A percentile compares a stretch with the other conserved stretches of the same genome.
Conservation (phyloP, 2,329 filamentous ascomycete genomes). For the Ascocoryne sarcoides region DNA sequence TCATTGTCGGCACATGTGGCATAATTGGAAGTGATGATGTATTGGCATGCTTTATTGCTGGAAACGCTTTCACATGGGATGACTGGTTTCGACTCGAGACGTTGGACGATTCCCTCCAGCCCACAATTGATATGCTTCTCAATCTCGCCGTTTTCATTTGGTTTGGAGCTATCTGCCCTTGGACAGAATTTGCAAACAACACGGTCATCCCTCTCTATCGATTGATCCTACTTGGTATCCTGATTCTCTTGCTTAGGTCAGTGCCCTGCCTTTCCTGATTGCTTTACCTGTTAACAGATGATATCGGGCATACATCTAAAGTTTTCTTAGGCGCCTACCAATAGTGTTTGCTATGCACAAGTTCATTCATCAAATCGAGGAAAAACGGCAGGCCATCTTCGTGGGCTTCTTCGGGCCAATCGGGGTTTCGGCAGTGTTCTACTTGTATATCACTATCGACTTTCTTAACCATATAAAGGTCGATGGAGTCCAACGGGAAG, state of each 20-base stretch:
- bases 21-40: slow-evolving; percentile 88
- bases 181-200: slow-evolving; percentile 61
- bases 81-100: slow-evolving; percentile 92
- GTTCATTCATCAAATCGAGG: slow-evolving; percentile 70
- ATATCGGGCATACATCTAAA: slow-evolving; percentile 3
- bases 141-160: slow-evolving; percentile 78
- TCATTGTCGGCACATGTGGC: slow-evolving; percentile 82
- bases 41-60: slow-evolving; percentile 84
- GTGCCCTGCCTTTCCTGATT: neutral
- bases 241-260: slow-evolving; percentile 63
- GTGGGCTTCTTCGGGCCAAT: slow-evolving; percentile 92
- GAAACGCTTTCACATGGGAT: slow-evolving; percentile 86
- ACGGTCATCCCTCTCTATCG: slow-evolving; percentile 64
- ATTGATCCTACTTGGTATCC: slow-evolving; percentile 62
- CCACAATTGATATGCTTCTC: slow-evolving; percentile 88
- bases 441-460: slow-evolving; percentile 72
- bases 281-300: neutral
- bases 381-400: slow-evolving; percentile 67
- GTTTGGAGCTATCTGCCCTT: slow-evolving; percentile 81
- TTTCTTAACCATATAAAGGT: slow-evolving; percentile 56
- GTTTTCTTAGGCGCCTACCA: slow-evolving; percentile 48
- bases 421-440: slow-evolving; percentile 84
- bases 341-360: slow-evolving; percentile 66
- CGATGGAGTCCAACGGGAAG: slow-evolving; percentile 51
- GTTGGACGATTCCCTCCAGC: slow-evolving; percentile 83